Percentiles rank a stretch among this genome's conserved stretches.
Conservation (phyloP, 495 filamentous ascomycete genomes). For the Massariosphaeria phaeospora region DNA sequence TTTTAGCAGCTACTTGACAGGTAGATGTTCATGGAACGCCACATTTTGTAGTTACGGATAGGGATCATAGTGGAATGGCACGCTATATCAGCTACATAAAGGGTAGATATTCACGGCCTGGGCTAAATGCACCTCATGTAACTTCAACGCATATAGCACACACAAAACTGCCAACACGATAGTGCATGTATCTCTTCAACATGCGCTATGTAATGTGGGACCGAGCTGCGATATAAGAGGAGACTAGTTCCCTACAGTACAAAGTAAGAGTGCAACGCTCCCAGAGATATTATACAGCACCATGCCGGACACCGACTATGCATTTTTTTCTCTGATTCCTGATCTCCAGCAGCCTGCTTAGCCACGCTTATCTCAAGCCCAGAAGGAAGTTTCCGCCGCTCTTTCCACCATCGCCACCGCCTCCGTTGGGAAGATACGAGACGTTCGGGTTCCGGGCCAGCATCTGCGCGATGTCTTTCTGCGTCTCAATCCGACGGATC, state of each 20-base stretch:
- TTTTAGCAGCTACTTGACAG: too few species aligned
- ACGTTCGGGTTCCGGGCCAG: slow-evolving; percentile 90
- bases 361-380: slow-evolving; percentile 47
- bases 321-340: slow-evolving; percentile 11
- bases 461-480: slow-evolving; percentile 90
- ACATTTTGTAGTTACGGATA: too few species aligned
- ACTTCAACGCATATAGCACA: too few species aligned
- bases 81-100: too few species aligned
- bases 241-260: slow-evolving; percentile 33
- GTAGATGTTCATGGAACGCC: too few species aligned
- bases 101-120: too few species aligned
- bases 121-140: too few species aligned
- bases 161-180: too few species aligned
- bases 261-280: slow-evolving; percentile 19
- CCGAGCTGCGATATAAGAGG: slow-evolving; percentile 29
- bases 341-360: background rate
- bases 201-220: too few species aligned
- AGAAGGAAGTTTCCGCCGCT: slow-evolving; percentile 60
- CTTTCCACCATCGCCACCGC: slow-evolving; percentile 52
- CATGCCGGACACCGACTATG: slow-evolving; percentile 17
- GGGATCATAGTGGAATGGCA: too few species aligned
- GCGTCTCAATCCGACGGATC: slow-evolving; percentile 96
- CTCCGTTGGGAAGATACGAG: slow-evolving; percentile 81
- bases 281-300: slow-evolving; percentile 23
- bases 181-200: too few species aligned